These are phyloP conservation scores for Phytophthora fragariaefolia DNA, from an alignment of 352 stramenopile species.

Conservation along the genomic window DNA sequence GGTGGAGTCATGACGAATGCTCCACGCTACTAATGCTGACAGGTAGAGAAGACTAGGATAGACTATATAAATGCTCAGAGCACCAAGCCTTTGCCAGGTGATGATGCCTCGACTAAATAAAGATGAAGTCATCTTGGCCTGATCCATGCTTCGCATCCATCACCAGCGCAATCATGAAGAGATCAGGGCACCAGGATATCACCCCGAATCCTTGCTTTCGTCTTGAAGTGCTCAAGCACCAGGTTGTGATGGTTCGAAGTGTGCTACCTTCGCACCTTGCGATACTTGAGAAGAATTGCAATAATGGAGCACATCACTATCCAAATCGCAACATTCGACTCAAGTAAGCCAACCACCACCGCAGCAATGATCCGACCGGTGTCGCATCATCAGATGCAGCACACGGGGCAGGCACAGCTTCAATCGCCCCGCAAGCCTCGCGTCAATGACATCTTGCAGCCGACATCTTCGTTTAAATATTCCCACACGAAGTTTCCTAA, in stretches of 20 bases:
- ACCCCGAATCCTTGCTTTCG: background rate
- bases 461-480: constrained; percentile 17
- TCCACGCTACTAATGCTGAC: background rate
- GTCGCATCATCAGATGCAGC: constrained; percentile 32
- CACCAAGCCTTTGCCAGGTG: background rate
- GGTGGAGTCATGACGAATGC: constrained; percentile 8
- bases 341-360: constrained; percentile 14
- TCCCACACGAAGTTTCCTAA: constrained; percentile 18
- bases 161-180: background rate
- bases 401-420: constrained; percentile 3
- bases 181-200: constrained; percentile 22
- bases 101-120: constrained; percentile 30
- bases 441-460: constrained; percentile 10
- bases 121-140: constrained; percentile 2
- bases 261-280: background rate
- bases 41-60: constrained; percentile 10
- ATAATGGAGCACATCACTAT: constrained; percentile 15
- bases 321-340: constrained; percentile 23
- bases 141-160: too few relatives aligned
- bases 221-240: constrained; percentile 9
- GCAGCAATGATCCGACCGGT: constrained; percentile 35
- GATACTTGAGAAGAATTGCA: background rate
- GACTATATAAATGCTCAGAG: constrained; percentile 10
- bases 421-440: constrained; percentile 20
- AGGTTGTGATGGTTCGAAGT: constrained; percentile 16